Evolutionary conservation across 1,139 yeast species (phyloP).

Genomic region (Magnusiomyces tetraspermus): DNA sequence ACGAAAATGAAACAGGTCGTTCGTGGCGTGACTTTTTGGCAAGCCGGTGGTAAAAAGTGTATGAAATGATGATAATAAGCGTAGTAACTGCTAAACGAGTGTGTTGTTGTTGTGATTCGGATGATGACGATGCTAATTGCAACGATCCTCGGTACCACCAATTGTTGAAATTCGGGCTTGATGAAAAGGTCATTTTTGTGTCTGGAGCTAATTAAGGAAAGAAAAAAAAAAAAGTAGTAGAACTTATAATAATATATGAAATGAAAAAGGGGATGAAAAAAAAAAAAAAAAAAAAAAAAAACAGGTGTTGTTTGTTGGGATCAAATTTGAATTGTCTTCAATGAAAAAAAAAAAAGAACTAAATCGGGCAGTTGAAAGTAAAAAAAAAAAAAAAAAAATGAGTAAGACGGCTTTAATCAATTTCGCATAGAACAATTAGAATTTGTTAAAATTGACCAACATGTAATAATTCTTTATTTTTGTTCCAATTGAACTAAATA

Average conservation of each 20-base stretch:
- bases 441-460: too few species aligned
- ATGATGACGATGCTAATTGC: neutral
- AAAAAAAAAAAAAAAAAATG: too few species aligned
- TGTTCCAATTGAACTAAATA: too few species aligned
- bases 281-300: too few species aligned
- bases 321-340: too few species aligned
- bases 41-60: conserved; percentile 12
- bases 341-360: too few species aligned
- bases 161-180: neutral
- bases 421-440: too few species aligned
- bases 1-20: conserved; percentile 22
- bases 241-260: too few species aligned
- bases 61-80: neutral
- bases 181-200: neutral
- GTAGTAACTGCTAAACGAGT: neutral
- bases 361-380: neutral
- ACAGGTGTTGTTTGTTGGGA: neutral
- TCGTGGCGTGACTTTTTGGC: conserved; percentile 8
- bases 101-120: too few species aligned
- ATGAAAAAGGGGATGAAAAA: neutral
- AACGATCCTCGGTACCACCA: neutral
- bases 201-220: neutral
- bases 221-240: neutral
- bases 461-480: too few species aligned
- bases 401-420: too few species aligned